Conservation (phyloP, 1,284 basidiomycete genomes). For the Microbotryum saponariae region DNA sequence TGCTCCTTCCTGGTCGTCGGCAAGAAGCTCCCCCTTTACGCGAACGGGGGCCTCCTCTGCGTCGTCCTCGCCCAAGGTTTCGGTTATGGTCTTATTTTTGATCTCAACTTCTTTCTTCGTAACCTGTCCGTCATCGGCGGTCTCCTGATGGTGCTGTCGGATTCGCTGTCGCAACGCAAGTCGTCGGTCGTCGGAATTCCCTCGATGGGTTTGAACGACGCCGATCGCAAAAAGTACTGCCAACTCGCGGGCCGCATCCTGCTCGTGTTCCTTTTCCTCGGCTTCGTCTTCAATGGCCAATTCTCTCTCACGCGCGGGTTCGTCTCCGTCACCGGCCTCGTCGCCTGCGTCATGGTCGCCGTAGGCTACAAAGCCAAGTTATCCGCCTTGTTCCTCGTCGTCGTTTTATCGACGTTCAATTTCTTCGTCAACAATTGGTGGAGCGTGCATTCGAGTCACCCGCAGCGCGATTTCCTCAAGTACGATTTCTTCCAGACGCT, state of each 20-base stretch:
- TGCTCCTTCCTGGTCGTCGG: slow-evolving; percentile 82
- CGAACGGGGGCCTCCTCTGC: slow-evolving; percentile 76
- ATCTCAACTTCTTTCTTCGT: slow-evolving; percentile 98
- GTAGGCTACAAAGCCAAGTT: slow-evolving; percentile 99
- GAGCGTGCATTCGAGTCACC: slow-evolving; percentile 86
- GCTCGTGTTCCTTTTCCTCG: slow-evolving; percentile 98
- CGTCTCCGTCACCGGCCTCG: slow-evolving; percentile 44
- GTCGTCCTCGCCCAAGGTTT: slow-evolving; percentile 91
- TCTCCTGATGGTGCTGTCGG: slow-evolving; percentile 95
- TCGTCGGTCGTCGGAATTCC: slow-evolving; percentile 87
- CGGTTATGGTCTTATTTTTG: slow-evolving; percentile 90
- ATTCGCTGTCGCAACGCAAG: slow-evolving; percentile 71
- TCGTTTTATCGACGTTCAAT: slow-evolving; percentile 89
- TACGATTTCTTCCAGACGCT: slow-evolving; percentile 92
- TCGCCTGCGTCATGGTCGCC: slow-evolving; percentile 93
- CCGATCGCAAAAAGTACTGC: slow-evolving; percentile 97
- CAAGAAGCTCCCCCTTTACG: slow-evolving; percentile 79
- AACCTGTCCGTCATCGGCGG: slow-evolving; percentile 87
- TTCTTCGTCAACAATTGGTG: slow-evolving; percentile 99
- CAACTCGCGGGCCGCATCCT: slow-evolving; percentile 93
- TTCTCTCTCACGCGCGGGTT: slow-evolving; percentile 41
- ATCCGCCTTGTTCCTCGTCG: slow-evolving; percentile 93
- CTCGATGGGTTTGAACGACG: slow-evolving; percentile 66
- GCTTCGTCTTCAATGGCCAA: slow-evolving; percentile 74
- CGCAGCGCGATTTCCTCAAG: slow-evolving; percentile 96